Conservation (phyloP, 306 rosid genomes). For the Lathyrus aphaca region DNA sequence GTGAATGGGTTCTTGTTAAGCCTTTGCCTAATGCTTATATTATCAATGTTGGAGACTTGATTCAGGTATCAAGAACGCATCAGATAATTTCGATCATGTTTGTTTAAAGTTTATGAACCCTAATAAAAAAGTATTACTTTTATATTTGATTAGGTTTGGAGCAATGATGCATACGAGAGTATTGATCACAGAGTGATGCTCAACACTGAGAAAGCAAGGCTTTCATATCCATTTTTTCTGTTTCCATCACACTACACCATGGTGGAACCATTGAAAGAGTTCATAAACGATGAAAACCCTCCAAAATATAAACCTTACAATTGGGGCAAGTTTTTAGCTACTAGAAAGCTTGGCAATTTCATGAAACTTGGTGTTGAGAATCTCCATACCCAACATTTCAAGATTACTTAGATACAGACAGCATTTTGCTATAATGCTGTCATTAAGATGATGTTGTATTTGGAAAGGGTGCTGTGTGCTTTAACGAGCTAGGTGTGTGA, state of each 20-base stretch:
- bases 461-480: slow-evolving; percentile 5
- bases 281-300: slow-evolving; percentile 47
- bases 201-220: slow-evolving; percentile 55
- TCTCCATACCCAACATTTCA: slow-evolving; percentile 54
- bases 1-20: slow-evolving; percentile 59
- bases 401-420: slow-evolving; percentile 6
- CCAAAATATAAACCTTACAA: slow-evolving; percentile 52
- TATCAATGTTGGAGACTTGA: slow-evolving; percentile 47
- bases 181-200: slow-evolving; percentile 41
- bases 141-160: slow-evolving; percentile 38
- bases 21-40: slow-evolving; percentile 51
- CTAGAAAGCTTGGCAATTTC: slow-evolving; percentile 48
- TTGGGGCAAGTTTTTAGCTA: slow-evolving; percentile 57
- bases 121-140: too few relatives aligned
- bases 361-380: slow-evolving; percentile 55
- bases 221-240: slow-evolving; percentile 56
- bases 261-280: slow-evolving; percentile 55
- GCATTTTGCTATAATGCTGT: slow-evolving; percentile 4
- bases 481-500: neutral
- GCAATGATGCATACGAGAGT: slow-evolving; percentile 37
- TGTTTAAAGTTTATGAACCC: too few relatives aligned
- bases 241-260: slow-evolving; percentile 64
- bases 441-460: neutral
- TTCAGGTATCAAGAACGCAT: slow-evolving; percentile 26
- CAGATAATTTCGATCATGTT: too few relatives aligned